phyloP scores from a whole-genome alignment of 2,329 filamentous ascomycete genomes.

The Catunica adiposa region DNA sequence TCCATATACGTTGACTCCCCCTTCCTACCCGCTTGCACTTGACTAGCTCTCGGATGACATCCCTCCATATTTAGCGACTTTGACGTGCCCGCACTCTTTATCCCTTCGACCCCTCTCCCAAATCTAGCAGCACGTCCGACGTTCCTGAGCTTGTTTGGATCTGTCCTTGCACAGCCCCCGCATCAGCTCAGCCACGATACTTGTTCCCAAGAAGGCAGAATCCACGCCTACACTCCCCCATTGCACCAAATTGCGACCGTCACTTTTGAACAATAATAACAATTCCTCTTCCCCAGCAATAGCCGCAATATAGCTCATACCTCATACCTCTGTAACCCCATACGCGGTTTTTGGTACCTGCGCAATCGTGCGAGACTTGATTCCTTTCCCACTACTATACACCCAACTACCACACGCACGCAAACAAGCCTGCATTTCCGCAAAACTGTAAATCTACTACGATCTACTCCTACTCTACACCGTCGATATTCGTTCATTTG shows the following conservation, averaged over 20 bases:
- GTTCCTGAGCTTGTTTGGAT: slow-evolving; percentile 7
- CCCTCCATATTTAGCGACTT: no score
- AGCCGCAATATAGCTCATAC: not conserved
- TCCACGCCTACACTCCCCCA: not conserved
- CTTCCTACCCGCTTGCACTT: not conserved
- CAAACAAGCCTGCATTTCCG: no score
- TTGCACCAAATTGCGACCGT: not conserved
- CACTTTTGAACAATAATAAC: not conserved
- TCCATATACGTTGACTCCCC: not conserved
- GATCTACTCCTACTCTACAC: no score
- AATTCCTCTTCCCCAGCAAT: not conserved
- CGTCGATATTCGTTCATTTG: no score
- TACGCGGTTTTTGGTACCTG: not conserved
- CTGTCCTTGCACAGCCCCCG: slow-evolving; percentile 9
- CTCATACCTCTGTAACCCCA: not conserved
- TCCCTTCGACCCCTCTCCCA: not conserved
- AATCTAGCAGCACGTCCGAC: not conserved
- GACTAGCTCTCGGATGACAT: no score
- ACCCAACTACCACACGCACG: no score
- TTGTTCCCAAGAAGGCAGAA: slow-evolving; percentile 2
- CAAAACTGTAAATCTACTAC: no score
- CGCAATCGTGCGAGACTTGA: not conserved
- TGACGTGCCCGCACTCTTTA: not conserved
- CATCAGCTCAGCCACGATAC: slow-evolving; percentile 7
- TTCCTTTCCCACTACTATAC: not conserved